A percentile compares a stretch with the other conserved stretches of the same genome.
These are phyloP conservation scores for Yarrowia divulgata DNA, from an alignment of 805 yeast species.

Conservation along the genomic window DNA sequence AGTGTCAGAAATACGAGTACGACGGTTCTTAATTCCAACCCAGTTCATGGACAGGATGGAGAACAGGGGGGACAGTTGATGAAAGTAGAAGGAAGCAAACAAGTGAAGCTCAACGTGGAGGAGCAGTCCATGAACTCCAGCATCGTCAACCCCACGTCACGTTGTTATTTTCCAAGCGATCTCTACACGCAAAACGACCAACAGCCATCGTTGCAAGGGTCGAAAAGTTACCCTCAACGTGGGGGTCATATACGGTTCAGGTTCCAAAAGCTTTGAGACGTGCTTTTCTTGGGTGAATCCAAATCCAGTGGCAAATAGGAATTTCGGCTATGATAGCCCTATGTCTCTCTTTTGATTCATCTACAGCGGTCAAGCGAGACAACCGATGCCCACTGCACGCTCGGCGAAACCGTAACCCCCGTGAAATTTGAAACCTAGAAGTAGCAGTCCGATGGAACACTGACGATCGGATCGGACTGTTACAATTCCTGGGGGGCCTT, in stretches of 20 bases:
- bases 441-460: neutral
- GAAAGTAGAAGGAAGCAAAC: no score
- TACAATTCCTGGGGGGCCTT: neutral
- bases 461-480: neutral
- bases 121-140: neutral
- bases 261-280: neutral
- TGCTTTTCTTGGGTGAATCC: neutral
- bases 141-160: neutral
- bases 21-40: neutral
- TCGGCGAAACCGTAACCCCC: neutral
- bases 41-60: neutral
- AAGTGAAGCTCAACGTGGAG: no score
- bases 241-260: neutral
- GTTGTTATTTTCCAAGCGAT: neutral
- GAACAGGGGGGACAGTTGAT: no score
- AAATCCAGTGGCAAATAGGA: neutral
- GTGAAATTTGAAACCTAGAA: neutral
- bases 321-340: neutral
- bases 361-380: no score
- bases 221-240: neutral
- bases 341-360: no score
- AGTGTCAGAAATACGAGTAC: slow-evolving; percentile 14
- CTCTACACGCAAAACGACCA: neutral
- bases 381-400: neutral
- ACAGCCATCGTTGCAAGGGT: slow-evolving; percentile 12